Evolutionary conservation across 2,329 filamentous ascomycete genomes (phyloP).

Genomic region (Seiridium unicorne): DNA sequence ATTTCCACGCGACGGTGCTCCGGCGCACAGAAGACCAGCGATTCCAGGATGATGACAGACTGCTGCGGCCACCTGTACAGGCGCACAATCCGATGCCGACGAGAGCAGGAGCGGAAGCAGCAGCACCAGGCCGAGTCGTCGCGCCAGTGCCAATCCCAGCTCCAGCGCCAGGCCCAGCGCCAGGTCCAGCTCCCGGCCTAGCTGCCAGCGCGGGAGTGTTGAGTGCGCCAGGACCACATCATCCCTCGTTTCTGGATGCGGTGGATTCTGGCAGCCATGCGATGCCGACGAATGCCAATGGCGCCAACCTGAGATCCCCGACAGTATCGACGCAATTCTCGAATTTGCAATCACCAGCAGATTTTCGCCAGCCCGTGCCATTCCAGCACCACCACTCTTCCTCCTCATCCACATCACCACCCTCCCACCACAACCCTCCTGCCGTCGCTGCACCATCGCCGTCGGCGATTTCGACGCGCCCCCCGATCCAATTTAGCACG

Average conservation of each 20-base stretch:
- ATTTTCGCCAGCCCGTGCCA: conserved; percentile 30
- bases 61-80: neutral
- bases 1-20: conserved; percentile 26
- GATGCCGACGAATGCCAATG: conserved; percentile 4
- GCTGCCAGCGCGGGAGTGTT: neutral
- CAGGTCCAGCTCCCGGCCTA: neutral
- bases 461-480: conserved; percentile 19
- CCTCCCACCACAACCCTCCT: conserved; percentile 16
- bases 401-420: conserved; percentile 19
- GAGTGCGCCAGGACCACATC: conserved; percentile 9
- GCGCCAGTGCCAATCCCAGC: too few relatives aligned
- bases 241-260: conserved; percentile 4
- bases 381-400: conserved; percentile 21
- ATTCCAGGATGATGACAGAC: conserved; percentile 7
- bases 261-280: conserved; percentile 1
- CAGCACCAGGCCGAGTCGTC: neutral
- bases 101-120: neutral
- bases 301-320: conserved; percentile 23
- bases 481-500: conserved; percentile 17
- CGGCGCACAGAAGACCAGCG: conserved; percentile 15
- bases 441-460: conserved; percentile 14
- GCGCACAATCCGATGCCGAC: neutral
- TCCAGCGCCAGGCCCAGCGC: neutral
- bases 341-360: conserved; percentile 16
- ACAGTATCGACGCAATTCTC: conserved; percentile 24